Conservation (phyloP, 176 grass and related monocot genomes). For the Saccharum spontaneum region DNA sequence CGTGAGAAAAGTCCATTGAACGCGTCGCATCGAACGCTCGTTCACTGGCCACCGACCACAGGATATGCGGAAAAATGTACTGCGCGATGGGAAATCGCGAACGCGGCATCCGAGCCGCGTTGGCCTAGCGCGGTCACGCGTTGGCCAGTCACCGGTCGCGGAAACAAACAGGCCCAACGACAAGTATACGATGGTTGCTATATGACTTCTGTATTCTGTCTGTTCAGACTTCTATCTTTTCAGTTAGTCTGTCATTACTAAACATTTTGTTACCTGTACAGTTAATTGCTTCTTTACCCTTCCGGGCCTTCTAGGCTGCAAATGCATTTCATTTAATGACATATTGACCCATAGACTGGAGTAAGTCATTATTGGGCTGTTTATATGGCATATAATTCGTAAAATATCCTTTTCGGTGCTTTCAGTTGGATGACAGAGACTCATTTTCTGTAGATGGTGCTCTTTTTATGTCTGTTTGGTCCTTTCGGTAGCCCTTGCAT, state of each 20-base stretch:
- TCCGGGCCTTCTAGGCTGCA: not conserved
- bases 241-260: constrained; percentile 4
- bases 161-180: not conserved
- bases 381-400: not conserved
- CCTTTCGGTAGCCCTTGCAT: constrained; percentile 2
- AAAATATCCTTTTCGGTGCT: not conserved
- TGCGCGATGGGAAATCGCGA: too few relatives aligned
- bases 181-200: not conserved
- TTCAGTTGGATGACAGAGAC: constrained; percentile 19
- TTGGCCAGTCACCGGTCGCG: too few relatives aligned
- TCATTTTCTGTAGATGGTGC: not conserved
- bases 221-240: not conserved
- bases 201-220: not conserved
- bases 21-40: too few relatives aligned
- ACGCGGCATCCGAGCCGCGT: too few relatives aligned
- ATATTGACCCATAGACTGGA: not conserved
- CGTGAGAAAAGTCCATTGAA: too few relatives aligned
- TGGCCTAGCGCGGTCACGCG: too few relatives aligned
- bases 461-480: constrained; percentile 6
- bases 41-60: too few relatives aligned
- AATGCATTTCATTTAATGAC: constrained; percentile 8
- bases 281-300: not conserved
- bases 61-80: too few relatives aligned
- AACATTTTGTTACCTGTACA: not conserved
- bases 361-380: not conserved